A percentile compares a stretch with the other conserved stretches of the same genome.
Evolutionary conservation across 2,329 filamentous ascomycete species (phyloP).

Genomic region (Sclerotinia sclerotiorum): DNA sequence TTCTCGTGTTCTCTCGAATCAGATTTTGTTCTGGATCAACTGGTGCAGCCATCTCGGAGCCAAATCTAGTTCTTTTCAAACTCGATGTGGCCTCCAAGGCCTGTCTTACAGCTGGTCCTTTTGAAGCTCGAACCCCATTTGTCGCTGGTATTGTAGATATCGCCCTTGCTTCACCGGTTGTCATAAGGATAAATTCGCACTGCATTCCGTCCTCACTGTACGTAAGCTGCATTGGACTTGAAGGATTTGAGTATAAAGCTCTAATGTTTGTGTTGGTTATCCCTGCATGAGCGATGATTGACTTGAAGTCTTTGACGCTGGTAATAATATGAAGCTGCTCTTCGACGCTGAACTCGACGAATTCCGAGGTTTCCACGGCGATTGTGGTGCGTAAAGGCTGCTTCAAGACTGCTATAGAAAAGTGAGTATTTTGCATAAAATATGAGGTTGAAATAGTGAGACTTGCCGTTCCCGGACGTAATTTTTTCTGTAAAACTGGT

Average conservation of each 20-base stretch:
- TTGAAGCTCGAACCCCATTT: constrained; percentile 34
- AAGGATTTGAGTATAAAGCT: constrained; percentile 69
- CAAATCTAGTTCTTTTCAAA: constrained; percentile 31
- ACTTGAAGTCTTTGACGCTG: constrained; percentile 79
- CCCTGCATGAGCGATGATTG: constrained; percentile 74
- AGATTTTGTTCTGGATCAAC: constrained; percentile 28
- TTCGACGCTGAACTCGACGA: constrained; percentile 71
- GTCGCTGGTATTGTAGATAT: constrained; percentile 35
- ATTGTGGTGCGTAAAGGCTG: constrained; percentile 80
- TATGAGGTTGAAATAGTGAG: background rate
- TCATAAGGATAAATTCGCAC: constrained; percentile 82
- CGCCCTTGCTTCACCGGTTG: constrained; percentile 60
- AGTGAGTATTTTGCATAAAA: constrained; percentile 25
- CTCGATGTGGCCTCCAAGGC: constrained; percentile 36
- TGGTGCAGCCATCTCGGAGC: constrained; percentile 37
- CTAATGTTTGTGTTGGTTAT: constrained; percentile 65
- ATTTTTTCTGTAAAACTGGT: constrained; percentile 82
- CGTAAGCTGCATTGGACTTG: constrained; percentile 68
- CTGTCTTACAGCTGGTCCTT: constrained; percentile 35
- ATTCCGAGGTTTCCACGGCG: constrained; percentile 72
- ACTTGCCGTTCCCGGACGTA: constrained; percentile 61
- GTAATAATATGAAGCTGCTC: constrained; percentile 77
- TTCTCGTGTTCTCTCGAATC: constrained; percentile 35
- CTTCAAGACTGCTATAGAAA: constrained; percentile 66
- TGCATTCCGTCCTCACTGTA: constrained; percentile 68